Evolutionary conservation across 768 basidiomycete genomes (phyloP).

Genomic region (Leucocoprinus sp.): DNA sequence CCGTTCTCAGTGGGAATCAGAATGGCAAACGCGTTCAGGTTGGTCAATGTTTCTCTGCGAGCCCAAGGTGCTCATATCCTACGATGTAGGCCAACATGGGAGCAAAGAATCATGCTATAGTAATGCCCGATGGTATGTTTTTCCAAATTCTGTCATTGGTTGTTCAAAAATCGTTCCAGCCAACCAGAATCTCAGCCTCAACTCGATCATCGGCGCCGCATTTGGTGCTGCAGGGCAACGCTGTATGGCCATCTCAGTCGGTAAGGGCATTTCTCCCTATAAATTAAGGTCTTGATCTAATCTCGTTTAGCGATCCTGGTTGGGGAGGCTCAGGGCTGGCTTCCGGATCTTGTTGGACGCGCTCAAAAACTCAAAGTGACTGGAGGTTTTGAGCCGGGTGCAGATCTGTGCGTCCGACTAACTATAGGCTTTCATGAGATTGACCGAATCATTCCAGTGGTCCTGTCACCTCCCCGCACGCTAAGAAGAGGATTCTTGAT

Average conservation of each 20-base stretch:
- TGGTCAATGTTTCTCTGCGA: constrained; percentile 9
- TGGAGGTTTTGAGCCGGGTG: constrained; percentile 82
- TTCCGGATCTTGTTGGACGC: constrained; percentile 79
- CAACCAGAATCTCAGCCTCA: constrained; percentile 86
- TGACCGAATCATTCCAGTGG: constrained; percentile 36
- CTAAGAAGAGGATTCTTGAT: constrained; percentile 67
- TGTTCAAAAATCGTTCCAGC: constrained; percentile 48
- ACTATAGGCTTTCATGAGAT: neutral
- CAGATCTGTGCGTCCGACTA: constrained; percentile 70
- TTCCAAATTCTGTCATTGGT: neutral
- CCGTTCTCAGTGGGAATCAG: constrained; percentile 53
- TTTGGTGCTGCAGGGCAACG: constrained; percentile 97
- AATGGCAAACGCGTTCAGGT: constrained; percentile 88
- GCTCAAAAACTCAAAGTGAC: constrained; percentile 78
- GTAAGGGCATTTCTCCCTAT: constrained; percentile 30
- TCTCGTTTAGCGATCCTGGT: constrained; percentile 61
- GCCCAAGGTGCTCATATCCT: neutral
- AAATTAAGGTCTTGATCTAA: constrained; percentile 3
- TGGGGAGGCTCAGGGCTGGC: constrained; percentile 71
- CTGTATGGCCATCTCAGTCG: constrained; percentile 94
- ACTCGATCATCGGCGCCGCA: constrained; percentile 88
- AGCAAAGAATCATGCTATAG: constrained; percentile 92
- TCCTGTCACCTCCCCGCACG: constrained; percentile 73
- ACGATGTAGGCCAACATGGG: constrained; percentile 51
- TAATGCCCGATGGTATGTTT: constrained; percentile 84